Evolutionary conservation across 129 eudicot genomes (phyloP).

Genomic region (Chrysanthemum makinoi): DNA sequence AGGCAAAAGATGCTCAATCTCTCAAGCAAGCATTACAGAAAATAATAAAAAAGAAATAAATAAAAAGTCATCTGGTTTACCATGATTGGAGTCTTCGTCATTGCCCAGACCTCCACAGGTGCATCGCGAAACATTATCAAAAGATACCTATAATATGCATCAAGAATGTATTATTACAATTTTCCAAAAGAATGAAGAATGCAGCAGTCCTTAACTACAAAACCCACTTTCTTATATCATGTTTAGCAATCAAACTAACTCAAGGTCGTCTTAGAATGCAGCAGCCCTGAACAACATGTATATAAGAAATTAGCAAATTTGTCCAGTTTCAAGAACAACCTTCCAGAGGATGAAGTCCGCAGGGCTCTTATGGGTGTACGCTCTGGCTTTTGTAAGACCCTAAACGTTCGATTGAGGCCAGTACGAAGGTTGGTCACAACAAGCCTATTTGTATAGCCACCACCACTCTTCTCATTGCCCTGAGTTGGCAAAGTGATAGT

Average conservation of each 20-base stretch:
- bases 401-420: slow-evolving; percentile 87
- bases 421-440: slow-evolving; percentile 92
- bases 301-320: slow-evolving; percentile 8
- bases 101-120: slow-evolving; percentile 99
- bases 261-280: slow-evolving; percentile 18
- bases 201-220: neutral
- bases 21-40: neutral
- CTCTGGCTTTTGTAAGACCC: slow-evolving; percentile 96
- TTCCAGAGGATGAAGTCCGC: slow-evolving; percentile 97
- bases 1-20: slow-evolving; percentile 11
- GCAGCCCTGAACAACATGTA: slow-evolving; percentile 15
- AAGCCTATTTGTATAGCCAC: slow-evolving; percentile 89
- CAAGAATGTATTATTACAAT: slow-evolving; percentile 9
- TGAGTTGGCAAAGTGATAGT: slow-evolving; percentile 32
- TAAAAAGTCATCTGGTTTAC: slow-evolving; percentile 38
- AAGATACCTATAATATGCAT: slow-evolving; percentile 62
- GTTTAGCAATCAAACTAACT: slow-evolving; percentile 19
- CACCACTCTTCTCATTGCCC: slow-evolving; percentile 91
- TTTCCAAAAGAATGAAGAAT: slow-evolving; percentile 12
- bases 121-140: slow-evolving; percentile 92
- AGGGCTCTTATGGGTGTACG: slow-evolving; percentile 96
- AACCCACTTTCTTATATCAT: slow-evolving; percentile 11
- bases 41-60: neutral
- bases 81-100: slow-evolving; percentile 97
- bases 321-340: slow-evolving; percentile 44